These are phyloP conservation scores for Maudiozyma humilis DNA, from an alignment of 1,139 yeast species.

Conservation along the genomic window DNA sequence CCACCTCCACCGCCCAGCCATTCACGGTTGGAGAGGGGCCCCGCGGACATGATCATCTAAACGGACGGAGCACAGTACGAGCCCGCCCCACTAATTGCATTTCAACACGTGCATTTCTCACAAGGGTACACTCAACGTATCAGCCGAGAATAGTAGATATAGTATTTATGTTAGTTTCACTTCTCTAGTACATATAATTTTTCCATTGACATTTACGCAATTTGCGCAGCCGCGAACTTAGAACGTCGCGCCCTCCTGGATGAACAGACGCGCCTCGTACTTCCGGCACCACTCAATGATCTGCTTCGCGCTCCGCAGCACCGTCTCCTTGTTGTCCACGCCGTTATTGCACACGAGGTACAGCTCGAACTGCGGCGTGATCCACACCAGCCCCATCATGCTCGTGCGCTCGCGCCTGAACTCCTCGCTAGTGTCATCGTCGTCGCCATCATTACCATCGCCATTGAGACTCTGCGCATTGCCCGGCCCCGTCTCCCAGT, in stretches of 20 bases:
- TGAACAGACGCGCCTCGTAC: conserved; percentile 51
- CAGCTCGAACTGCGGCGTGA: conserved; percentile 49
- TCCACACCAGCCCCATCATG: conserved; percentile 46
- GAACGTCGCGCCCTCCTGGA: conserved; percentile 53
- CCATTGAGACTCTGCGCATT: background rate
- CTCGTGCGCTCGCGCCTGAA: conserved; percentile 26
- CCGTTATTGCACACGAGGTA: conserved; percentile 47
- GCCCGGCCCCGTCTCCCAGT: conserved; percentile 29
- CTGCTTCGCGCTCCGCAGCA: conserved; percentile 45
- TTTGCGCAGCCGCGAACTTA: no score
- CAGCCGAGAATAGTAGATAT: background rate
- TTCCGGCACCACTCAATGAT: conserved; percentile 51
- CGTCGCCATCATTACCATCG: background rate
- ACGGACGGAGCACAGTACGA: no score
- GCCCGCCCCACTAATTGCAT: conserved; percentile 11
- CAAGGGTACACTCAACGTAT: background rate
- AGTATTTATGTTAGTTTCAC: background rate
- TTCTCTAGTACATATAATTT: background rate
- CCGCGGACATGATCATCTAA: background rate
- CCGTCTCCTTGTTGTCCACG: conserved; percentile 37
- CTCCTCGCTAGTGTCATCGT: conserved; percentile 4
- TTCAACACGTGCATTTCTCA: conserved; percentile 14
- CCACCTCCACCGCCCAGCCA: background rate
- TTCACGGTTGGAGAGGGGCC: no score
- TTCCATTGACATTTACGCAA: no score